phyloP scores from a whole-genome alignment of 2,329 filamentous ascomycete species.

The Cordyceps pruinosa region DNA sequence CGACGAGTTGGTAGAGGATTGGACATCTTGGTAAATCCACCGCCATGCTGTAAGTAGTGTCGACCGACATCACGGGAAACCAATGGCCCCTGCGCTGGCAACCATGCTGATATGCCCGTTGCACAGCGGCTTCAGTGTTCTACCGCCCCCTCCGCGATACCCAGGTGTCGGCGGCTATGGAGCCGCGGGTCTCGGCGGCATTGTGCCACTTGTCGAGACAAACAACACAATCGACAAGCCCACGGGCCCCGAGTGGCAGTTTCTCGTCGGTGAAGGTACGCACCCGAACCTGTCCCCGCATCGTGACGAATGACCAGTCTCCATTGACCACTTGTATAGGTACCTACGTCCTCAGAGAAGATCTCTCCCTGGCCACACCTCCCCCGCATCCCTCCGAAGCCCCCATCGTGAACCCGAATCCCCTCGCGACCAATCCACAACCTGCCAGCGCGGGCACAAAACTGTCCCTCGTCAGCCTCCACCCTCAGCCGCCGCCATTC shows the following conservation, averaged over 20 bases:
- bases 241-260: slow-evolving; percentile 75
- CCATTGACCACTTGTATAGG: slow-evolving; percentile 41
- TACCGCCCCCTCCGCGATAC: slow-evolving; percentile 83
- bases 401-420: slow-evolving; percentile 80
- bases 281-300: slow-evolving; percentile 1
- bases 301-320: neutral
- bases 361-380: slow-evolving; percentile 85
- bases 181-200: slow-evolving; percentile 59
- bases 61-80: neutral
- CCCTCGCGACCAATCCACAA: slow-evolving; percentile 74
- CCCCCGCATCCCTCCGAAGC: slow-evolving; percentile 93
- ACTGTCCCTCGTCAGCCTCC: slow-evolving; percentile 68
- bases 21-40: neutral
- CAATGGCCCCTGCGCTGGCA: neutral
- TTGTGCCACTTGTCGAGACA: slow-evolving; percentile 78
- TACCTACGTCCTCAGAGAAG: slow-evolving; percentile 84
- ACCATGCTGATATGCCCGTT: neutral
- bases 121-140: slow-evolving; percentile 50
- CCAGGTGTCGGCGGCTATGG: slow-evolving; percentile 66
- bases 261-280: slow-evolving; percentile 86
- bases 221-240: slow-evolving; percentile 83
- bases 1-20: neutral
- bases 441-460: slow-evolving; percentile 83
- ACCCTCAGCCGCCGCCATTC: slow-evolving; percentile 49
- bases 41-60: slow-evolving; percentile 4